Conservation (phyloP, 2,329 filamentous ascomycete genomes). For the Paramyrothecium roridum region DNA sequence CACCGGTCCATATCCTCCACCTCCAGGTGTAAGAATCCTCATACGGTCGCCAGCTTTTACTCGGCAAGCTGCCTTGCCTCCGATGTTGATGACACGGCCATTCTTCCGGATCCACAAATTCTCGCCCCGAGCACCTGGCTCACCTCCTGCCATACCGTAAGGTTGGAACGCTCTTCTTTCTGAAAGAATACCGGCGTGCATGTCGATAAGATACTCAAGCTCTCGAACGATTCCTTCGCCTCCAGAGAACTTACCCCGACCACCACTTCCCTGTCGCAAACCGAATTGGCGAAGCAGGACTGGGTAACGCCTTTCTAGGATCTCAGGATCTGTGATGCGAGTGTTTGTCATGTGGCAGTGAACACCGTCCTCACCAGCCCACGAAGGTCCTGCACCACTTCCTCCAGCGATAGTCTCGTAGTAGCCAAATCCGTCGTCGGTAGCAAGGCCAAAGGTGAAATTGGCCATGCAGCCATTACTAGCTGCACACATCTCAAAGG, state of each 20-base stretch:
- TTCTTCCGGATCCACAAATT: not conserved
- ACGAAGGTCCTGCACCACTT: conserved; percentile 67
- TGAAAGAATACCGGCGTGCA: conserved; percentile 74
- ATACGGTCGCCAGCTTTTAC: not conserved
- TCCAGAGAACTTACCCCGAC: conserved; percentile 62
- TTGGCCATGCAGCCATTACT: conserved; percentile 82
- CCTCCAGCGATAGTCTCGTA: conserved; percentile 84
- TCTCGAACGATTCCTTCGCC: conserved; percentile 74
- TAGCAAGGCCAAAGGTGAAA: conserved; percentile 79
- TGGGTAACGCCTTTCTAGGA: conserved; percentile 75
- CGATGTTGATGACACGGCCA: not conserved
- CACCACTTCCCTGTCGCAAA: conserved; percentile 53
- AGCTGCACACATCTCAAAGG: conserved; percentile 76
- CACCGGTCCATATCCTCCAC: not conserved
- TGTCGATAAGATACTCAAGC: conserved; percentile 72
- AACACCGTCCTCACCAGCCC: conserved; percentile 73
- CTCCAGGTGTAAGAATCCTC: not conserved
- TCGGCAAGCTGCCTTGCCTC: not conserved
- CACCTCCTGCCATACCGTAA: not conserved
- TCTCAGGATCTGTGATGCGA: conserved; percentile 75
- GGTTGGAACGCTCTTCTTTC: conserved; percentile 64
- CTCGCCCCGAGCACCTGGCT: not conserved
- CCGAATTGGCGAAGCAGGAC: conserved; percentile 64
- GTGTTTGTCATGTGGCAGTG: conserved; percentile 88
- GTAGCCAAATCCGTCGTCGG: conserved; percentile 70